Evolutionary conservation across 2,329 filamentous ascomycete genomes (phyloP).

Genomic region (Podosphaera aphanis): DNA sequence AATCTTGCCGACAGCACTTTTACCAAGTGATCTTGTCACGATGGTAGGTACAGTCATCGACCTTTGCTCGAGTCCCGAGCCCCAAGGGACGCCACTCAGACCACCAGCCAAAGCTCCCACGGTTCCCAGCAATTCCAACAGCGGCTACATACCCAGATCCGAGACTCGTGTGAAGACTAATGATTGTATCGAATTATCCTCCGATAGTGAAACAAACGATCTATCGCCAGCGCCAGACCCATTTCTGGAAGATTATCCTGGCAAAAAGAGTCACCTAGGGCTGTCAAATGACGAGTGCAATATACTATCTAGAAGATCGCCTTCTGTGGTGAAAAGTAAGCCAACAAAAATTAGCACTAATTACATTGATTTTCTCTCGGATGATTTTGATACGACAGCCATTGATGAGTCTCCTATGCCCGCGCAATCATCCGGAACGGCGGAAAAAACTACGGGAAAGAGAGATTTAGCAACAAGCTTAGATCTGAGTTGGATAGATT

Average conservation of each 20-base stretch:
- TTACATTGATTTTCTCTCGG: slow-evolving; percentile 3
- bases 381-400: slow-evolving; percentile 6
- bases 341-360: background rate
- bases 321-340: background rate
- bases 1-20: no score
- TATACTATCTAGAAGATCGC: background rate
- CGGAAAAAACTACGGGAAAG: no score
- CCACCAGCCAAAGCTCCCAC: background rate
- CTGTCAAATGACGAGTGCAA: background rate
- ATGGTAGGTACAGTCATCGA: background rate
- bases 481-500: slow-evolving; percentile 2
- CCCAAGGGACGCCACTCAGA: background rate
- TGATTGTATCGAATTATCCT: background rate
- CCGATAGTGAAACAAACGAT: background rate
- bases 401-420: slow-evolving; percentile 1
- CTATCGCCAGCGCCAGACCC: background rate
- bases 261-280: background rate
- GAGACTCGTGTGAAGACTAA: background rate
- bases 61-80: background rate
- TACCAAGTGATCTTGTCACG: background rate
- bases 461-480: no score
- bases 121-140: background rate
- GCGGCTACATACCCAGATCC: background rate
- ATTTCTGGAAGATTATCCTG: background rate
- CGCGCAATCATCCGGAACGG: background rate